Base-by-base conservation (phyloP, 2,329 filamentous ascomycete species). In the Diplodia seriata region DNA sequence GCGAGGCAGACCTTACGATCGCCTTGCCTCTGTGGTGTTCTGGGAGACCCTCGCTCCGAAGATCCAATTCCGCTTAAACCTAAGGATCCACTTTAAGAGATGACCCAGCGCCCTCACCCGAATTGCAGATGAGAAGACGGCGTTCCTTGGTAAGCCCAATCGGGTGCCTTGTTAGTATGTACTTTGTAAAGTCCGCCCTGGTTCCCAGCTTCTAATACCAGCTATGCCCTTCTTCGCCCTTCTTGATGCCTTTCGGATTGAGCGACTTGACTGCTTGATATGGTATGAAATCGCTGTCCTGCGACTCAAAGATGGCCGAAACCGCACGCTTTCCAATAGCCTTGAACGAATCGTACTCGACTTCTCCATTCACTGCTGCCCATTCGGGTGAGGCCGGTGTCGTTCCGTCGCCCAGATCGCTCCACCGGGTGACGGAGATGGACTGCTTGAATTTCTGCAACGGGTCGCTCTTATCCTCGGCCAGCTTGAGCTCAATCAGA, bases 371-470 rank as follows among this genome's bases (percentile, higher is more conserved):
- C 43, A 84, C 80, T n/a, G 86, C 84, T 12, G 82, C 82, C 84
- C 87, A 89, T 69, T 87, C 85, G 4, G 77, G 77, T n/a, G 78
- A 81, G 12, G 77, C 77, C 2, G 86, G 85, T 11, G 79, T 80
- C 1, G 76, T 81, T 1, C 85, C 85, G 74, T 87, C 81, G 1
- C 87, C 87, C 18, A 90, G 74, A 75, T 90, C 87, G 69, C 83
- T 85, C 87, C 87, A 90, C 20, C 87, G 77, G 8, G 87, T 89
- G 4, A 89, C 84, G 4, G 87, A 81, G 66, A 90, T 82, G 1
- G 85, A 83, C 68, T 89, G 86, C 71, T 85, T 87, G 76, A 90
- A 90, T 3, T 79, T 76, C 12, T 79, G 72, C 47, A 77, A 70
- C 7, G 79, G 74, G 71, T 85, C 79, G 33, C 73, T 75, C 56